Conservation (phyloP, 176 grass and related monocot species). For the sorghum (Sorghum bicolor) region Sorghum_bicolor_NCBIv3 NC_012871.2:21423001-21423500, state of each 20-base stretch:
- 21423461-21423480: too few species aligned
- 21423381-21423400: slow-evolving; percentile 23
- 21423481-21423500: too few species aligned
- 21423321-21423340: slow-evolving; percentile 24
- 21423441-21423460: not conserved
- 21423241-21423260: not conserved
- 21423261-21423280: slow-evolving; percentile 32
- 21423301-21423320: not conserved
- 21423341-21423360: not conserved
- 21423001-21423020: not conserved
- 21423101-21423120: not conserved
- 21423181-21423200: not conserved
- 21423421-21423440: slow-evolving; percentile 13
- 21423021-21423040: not conserved
- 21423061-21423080: not conserved
- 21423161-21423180: not conserved
- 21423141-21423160: slow-evolving; percentile 17
- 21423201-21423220: not conserved
- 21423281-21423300: not conserved
- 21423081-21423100: not conserved
- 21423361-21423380: slow-evolving; percentile 26
- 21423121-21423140: not conserved
- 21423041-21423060: not conserved
- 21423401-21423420: not conserved
- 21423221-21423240: slow-evolving; percentile 13